phyloP scores from a whole-genome alignment of 306 rosid genomes.

The Arachis hypogaea region DNA sequence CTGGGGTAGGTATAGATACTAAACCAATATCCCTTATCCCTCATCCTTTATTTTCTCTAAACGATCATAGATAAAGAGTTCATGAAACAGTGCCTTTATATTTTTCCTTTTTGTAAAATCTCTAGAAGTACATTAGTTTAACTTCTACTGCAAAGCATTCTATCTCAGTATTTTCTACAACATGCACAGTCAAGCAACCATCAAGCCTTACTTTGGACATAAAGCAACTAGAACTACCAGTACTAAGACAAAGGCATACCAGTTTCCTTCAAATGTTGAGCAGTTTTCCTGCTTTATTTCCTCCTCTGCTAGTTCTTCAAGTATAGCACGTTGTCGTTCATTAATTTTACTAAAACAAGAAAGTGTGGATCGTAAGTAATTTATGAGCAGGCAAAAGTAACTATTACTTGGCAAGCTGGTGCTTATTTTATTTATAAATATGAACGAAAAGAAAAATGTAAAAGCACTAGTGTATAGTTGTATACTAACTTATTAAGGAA shows the following conservation, averaged over 20 bases:
- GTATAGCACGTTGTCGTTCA: slow-evolving; percentile 80
- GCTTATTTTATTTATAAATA: slow-evolving; percentile 15
- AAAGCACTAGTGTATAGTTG: slow-evolving; percentile 4
- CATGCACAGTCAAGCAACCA: slow-evolving; percentile 34
- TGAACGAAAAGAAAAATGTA: slow-evolving; percentile 17
- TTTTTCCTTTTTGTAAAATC: neutral
- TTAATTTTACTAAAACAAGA: slow-evolving; percentile 58
- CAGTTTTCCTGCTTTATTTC: slow-evolving; percentile 64
- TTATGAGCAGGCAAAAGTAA: slow-evolving; percentile 33
- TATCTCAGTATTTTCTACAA: slow-evolving; percentile 18
- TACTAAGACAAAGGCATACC: slow-evolving; percentile 52
- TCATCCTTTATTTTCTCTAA: slow-evolving; percentile 16
- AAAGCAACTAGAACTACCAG: slow-evolving; percentile 15
- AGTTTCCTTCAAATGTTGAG: slow-evolving; percentile 58
- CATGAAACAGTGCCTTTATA: slow-evolving; percentile 1
- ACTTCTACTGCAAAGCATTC: slow-evolving; percentile 28
- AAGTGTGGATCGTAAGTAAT: slow-evolving; percentile 39
- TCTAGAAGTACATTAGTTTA: slow-evolving; percentile 4
- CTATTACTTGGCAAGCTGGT: slow-evolving; percentile 9
- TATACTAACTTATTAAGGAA: slow-evolving; percentile 24
- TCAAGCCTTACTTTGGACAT: slow-evolving; percentile 23
- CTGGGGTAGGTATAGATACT: slow-evolving; percentile 7
- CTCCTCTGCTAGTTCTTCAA: slow-evolving; percentile 87
- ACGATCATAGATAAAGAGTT: slow-evolving; percentile 1
- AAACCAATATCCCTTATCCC: slow-evolving; percentile 21